Conservation (phyloP, 805 yeast species). For the Alloascoidea africana region DNA sequence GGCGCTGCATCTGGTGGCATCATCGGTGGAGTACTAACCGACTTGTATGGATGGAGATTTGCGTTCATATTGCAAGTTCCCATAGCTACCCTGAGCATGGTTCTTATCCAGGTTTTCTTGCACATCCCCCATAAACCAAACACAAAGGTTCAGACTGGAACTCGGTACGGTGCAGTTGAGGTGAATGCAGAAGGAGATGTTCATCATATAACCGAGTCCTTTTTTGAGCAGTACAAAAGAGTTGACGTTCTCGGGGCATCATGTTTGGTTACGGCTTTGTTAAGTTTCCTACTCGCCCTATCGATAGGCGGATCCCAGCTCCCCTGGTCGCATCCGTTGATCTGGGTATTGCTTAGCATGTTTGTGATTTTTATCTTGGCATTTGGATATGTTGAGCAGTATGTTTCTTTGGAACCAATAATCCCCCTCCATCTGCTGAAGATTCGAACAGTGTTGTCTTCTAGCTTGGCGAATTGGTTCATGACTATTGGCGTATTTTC, state of each 20-base stretch:
- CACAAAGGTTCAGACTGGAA: slow-evolving; percentile 6
- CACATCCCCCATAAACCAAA: slow-evolving; percentile 1
- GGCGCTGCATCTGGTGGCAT: slow-evolving; percentile 68
- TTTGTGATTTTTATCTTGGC: slow-evolving; percentile 13
- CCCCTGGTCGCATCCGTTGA: slow-evolving; percentile 27
- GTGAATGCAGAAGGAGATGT: neutral
- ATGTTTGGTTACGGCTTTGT: slow-evolving; percentile 39
- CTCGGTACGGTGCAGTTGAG: slow-evolving; percentile 2
- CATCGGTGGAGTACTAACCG: slow-evolving; percentile 40
- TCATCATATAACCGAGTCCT: too few species aligned
- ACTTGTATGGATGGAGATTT: slow-evolving; percentile 47
- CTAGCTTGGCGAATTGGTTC: slow-evolving; percentile 57
- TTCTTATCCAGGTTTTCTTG: slow-evolving; percentile 1
- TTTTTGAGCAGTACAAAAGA: slow-evolving; percentile 11
- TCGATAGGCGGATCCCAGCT: slow-evolving; percentile 49
- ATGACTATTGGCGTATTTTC: slow-evolving; percentile 54
- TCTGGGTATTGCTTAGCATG: slow-evolving; percentile 23
- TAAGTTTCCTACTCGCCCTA: slow-evolving; percentile 46
- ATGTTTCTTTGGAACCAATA: slow-evolving; percentile 46
- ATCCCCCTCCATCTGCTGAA: slow-evolving; percentile 45
- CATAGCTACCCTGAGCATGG: slow-evolving; percentile 6
- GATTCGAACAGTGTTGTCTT: slow-evolving; percentile 44
- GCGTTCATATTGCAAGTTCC: slow-evolving; percentile 26
- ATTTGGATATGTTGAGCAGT: slow-evolving; percentile 39
- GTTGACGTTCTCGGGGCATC: slow-evolving; percentile 57